Evolutionary conservation across 2,329 filamentous ascomycete genomes (phyloP), one percentile per base, ranked within the genome.

Genomic region (Verticillium tricorpus): DNA sequence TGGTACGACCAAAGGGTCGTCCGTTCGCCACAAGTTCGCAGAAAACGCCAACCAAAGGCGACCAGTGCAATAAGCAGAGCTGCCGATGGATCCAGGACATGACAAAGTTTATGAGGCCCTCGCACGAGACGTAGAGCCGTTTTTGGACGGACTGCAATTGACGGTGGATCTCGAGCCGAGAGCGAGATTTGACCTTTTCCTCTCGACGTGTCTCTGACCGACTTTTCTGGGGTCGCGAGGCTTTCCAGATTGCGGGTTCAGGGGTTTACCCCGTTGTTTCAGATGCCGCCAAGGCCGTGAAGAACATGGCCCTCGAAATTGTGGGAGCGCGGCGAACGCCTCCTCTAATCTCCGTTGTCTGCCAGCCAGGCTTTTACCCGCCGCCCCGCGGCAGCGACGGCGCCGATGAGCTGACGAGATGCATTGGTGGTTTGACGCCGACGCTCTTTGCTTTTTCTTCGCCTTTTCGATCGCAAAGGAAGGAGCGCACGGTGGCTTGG

Each of bases 231-330:
- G n/a, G n/a, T 52, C 9, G 19, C 19, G 45, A 52, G 45, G 45
- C 45, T 52, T 52, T 52, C 19, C 45, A 25, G 45, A 22, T 52
- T 52, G 45, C 45, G 45, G 45, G 45, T 52, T 52, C 45, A 52
- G 45, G 45, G 45, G 45, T 52, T 22, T 52, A 58, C 56, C 56
- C 56, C 56, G 35, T 58, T 58, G 57, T 58, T 58, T 58, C 57
- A 58, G 57, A 58, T 58, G 15, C 25, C 17, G 57, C 57, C 57
- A 58, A 58, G 57, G 25, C 37, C 37, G 28, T 19, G 19, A 57
- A 57, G 31, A 37, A 57, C 55, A 52, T 52, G 19, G 45, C 45
- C 39, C 45, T 52, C 45, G 45, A 52, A 52, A 52, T 52, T 52
- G 45, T 52, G 45, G 45, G 45, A 52, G 45, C 9, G 45, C n/a